Percentiles rank a stretch among this genome's conserved stretches.
Evolutionary conservation across 23 red algal species (phyloP).

Genomic region (Gracilaria gracilis): DNA sequence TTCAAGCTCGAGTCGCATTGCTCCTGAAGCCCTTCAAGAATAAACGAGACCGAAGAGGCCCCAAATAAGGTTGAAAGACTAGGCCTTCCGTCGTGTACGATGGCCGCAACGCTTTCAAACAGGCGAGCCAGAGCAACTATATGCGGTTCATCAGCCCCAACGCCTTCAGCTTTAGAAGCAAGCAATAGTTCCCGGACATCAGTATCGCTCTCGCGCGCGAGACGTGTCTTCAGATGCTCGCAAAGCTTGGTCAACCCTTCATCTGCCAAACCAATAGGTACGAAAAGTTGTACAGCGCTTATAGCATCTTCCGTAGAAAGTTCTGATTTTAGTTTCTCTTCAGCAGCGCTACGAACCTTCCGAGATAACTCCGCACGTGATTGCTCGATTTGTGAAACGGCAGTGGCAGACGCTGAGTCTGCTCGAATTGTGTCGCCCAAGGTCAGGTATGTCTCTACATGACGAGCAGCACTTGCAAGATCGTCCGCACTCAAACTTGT

Average conservation of each 20-base stretch:
- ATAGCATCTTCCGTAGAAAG: constrained; percentile 44
- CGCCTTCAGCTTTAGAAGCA: background rate
- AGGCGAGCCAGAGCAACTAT: constrained; percentile 78
- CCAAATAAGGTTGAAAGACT: constrained; percentile 43
- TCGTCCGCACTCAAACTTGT: constrained; percentile 61
- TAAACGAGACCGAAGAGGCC: background rate
- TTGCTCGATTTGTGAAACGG: constrained; percentile 68
- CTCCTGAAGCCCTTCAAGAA: constrained; percentile 60
- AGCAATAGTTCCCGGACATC: constrained; percentile 69
- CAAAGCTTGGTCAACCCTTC: constrained; percentile 66
- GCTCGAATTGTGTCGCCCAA: constrained; percentile 58
- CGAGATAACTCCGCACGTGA: constrained; percentile 46
- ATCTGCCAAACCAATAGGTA: constrained; percentile 63
- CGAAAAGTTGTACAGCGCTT: constrained; percentile 61
- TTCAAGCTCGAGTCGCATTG: constrained; percentile 59
- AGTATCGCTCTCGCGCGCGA: constrained; percentile 33
- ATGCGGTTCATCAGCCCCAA: constrained; percentile 70
- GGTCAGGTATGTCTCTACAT: constrained; percentile 50
- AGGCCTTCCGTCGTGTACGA: constrained; percentile 63
- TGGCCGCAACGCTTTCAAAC: constrained; percentile 86
- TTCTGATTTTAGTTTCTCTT: constrained; percentile 32
- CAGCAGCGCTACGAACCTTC: constrained; percentile 52
- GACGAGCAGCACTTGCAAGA: constrained; percentile 46
- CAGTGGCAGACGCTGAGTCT: constrained; percentile 46
- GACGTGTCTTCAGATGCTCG: constrained; percentile 21